Conservation (phyloP, 768 basidiomycete species). For the Rhizopogon roseolus region DNA sequence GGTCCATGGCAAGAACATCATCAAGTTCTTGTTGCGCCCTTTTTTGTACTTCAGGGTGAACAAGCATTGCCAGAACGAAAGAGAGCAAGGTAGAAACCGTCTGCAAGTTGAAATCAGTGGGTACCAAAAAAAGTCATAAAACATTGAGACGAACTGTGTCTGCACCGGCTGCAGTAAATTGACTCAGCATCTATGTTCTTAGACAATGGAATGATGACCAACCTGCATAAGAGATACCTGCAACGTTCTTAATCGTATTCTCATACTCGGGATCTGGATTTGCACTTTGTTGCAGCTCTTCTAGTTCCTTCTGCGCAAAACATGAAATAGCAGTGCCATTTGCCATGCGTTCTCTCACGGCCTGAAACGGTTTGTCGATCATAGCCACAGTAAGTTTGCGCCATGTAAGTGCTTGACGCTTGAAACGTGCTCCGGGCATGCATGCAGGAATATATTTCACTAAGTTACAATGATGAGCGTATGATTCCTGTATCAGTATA, state of each 20-base stretch:
- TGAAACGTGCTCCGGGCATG: conserved; percentile 46
- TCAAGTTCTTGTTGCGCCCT: conserved; percentile 52
- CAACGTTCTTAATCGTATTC: conserved; percentile 44
- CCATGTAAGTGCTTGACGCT: conserved; percentile 42
- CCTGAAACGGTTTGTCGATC: conserved; percentile 31
- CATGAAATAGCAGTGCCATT: conserved; percentile 30
- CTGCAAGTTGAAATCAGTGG: conserved; percentile 24
- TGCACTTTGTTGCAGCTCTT: conserved; percentile 22
- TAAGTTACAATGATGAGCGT: neutral
- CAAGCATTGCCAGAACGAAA: conserved; percentile 51
- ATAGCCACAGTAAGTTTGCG: conserved; percentile 23
- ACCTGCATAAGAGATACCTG: conserved; percentile 46
- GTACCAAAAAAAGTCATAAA: conserved; percentile 21
- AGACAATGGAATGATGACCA: conserved; percentile 6
- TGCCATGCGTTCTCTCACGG: conserved; percentile 44
- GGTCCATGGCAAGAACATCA: conserved; percentile 34
- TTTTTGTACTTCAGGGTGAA: conserved; percentile 44
- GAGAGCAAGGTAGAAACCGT: conserved; percentile 44
- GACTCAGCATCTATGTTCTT: conserved; percentile 3
- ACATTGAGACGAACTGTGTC: conserved; percentile 15
- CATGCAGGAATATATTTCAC: conserved; percentile 47
- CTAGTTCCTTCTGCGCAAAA: conserved; percentile 39
- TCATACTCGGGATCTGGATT: conserved; percentile 30
- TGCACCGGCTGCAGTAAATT: conserved; percentile 15
- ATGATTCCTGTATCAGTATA: neutral